Evolutionary conservation across 2,329 filamentous ascomycete species (phyloP).

Genomic region (Trichophyton equinum): DNA sequence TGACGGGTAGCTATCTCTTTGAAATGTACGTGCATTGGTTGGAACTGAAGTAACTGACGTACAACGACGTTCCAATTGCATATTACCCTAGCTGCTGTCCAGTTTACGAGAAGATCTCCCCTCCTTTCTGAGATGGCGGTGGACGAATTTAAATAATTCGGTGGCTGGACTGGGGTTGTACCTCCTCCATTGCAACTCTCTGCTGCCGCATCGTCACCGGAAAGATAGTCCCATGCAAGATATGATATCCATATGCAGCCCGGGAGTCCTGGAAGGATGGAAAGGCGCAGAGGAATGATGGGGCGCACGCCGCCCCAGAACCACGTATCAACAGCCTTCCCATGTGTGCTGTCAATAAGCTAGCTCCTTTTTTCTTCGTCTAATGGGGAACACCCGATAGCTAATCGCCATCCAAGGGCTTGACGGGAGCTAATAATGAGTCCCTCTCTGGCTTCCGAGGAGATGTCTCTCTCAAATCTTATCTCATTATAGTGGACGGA

Average conservation of each 20-base stretch:
- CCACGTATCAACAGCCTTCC: not conserved
- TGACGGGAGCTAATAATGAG: not conserved
- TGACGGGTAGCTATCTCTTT: not conserved
- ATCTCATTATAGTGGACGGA: not conserved
- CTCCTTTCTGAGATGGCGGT: not conserved
- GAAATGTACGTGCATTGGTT: not conserved
- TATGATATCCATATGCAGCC: not conserved
- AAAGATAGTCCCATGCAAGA: not conserved
- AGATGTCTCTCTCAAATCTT: not conserved
- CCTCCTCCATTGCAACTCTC: not conserved
- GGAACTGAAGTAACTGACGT: not conserved
- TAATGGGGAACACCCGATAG: not conserved
- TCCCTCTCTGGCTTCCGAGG: not conserved
- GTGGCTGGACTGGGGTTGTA: not conserved
- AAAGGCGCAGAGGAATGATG: not conserved
- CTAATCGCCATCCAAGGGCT: not conserved
- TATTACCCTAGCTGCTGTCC: not conserved
- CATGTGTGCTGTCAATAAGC: not conserved
- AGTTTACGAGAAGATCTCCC: not conserved
- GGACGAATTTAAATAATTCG: not conserved
- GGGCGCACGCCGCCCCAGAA: not conserved
- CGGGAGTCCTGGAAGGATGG: not conserved
- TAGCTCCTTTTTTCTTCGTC: not conserved
- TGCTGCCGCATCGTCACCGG: not conserved
- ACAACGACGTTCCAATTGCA: not conserved